phyloP scores from a whole-genome alignment of 1,139 yeast species.

The Petasospora rhodanensis region DNA sequence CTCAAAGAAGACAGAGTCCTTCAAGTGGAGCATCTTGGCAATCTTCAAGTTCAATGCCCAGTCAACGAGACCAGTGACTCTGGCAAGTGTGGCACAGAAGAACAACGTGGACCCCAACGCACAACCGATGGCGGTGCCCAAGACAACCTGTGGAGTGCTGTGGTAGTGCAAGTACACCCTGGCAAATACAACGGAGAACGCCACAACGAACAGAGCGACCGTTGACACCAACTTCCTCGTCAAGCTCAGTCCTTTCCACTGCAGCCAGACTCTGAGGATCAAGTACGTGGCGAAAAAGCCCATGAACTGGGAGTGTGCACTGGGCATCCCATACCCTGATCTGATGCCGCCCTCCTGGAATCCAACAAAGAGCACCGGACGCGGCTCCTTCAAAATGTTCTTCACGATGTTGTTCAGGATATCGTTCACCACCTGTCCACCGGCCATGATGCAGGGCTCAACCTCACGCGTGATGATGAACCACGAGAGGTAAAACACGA shows the following conservation, averaged over 20 bases:
- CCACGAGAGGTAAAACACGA: conserved; percentile 82
- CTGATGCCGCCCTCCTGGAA: conserved; percentile 41
- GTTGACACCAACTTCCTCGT: conserved; percentile 28
- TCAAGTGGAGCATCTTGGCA: conserved; percentile 43
- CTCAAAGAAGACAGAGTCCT: conserved; percentile 51
- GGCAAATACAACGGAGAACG: conserved; percentile 60
- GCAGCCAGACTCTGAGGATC: conserved; percentile 42
- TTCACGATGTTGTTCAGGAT: conserved; percentile 66
- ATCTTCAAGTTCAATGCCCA: conserved; percentile 51
- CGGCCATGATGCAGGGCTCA: conserved; percentile 78
- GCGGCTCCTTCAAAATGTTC: conserved; percentile 57
- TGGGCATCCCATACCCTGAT: conserved; percentile 90
- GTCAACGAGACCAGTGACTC: conserved; percentile 60
- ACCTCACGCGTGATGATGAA: conserved; percentile 77
- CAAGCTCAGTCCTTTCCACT: conserved; percentile 34
- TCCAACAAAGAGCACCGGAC: conserved; percentile 63
- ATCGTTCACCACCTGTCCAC: conserved; percentile 83
- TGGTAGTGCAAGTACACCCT: conserved; percentile 81
- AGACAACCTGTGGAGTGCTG: conserved; percentile 62
- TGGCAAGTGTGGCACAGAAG: conserved; percentile 41
- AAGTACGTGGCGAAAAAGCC: conserved; percentile 74
- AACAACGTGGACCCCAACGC: conserved; percentile 61
- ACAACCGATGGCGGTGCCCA: conserved; percentile 45
- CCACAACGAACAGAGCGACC: conserved; percentile 24
- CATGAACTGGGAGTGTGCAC: conserved; percentile 95